Evolutionary conservation across 495 filamentous ascomycete genomes (phyloP), one percentile per base, ranked within the genome.

Genomic region (Usnea hakonensis): DNA sequence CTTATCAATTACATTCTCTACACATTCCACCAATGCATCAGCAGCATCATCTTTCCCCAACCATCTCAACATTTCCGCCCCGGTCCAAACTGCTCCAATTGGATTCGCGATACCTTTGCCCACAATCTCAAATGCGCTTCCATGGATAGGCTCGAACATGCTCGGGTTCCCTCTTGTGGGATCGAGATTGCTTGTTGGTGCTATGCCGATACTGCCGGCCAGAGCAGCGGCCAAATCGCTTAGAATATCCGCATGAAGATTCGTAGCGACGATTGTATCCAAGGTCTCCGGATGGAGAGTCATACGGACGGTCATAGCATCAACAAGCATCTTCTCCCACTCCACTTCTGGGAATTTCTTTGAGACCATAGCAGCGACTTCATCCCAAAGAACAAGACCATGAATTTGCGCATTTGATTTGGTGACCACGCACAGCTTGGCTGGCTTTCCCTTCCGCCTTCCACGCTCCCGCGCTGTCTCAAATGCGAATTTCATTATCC

Each of bases 41-140:
- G 81, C 78, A 7, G 83, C 84, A 10, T 75, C 73, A 57, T 78
- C 74, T 67, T 85, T 76, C 3, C 84, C 84, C 36, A 89, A 64
- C 85, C 85, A 88, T 9, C 73, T 74, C 43, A 88, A 74, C 86
- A 88, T 89, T 70, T 88, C 85, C 1, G 81, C 81, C 7, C 79
- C 83, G 5, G 81, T 85, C 86, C 85, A 88, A 70, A 89, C 85
- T 0, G 85, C 86, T 10, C 79, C 87, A 0, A 90, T 79, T 0
- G 87, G 87, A 70, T 91, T 90, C 14, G 87, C 87, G 41, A 88
- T 75, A 0, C 86, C 86, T 70, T 85, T 85, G 0, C 87, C 87
- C 2, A 85, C 83, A 59, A 91, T 89, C 65, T 90, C 87, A 17
- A 86, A 86, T 1, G 85, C 85, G n/a, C 78, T 82, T 10, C 85